These are phyloP conservation scores for Arctostaphylos glauca DNA, from an alignment of 148 eudicot species.

Conservation along the genomic window DNA sequence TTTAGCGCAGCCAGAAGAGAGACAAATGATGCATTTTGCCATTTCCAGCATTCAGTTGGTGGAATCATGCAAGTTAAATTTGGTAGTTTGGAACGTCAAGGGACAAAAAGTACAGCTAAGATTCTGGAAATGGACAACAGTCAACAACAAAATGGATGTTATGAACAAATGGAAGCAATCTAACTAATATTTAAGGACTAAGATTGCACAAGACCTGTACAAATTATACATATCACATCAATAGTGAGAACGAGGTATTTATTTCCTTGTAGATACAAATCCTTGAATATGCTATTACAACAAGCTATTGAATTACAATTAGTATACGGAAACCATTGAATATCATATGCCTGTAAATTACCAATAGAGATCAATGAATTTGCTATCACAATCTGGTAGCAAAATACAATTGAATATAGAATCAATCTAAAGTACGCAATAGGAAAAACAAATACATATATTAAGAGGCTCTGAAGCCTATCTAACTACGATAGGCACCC, in stretches of 20 bases:
- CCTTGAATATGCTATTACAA: not conserved
- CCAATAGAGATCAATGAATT: not conserved
- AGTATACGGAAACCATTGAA: not conserved
- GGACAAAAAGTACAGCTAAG: not conserved
- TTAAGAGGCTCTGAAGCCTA: not conserved
- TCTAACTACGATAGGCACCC: not conserved
- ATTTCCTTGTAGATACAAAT: not conserved
- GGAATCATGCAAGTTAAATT: not conserved
- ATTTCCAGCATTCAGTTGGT: not conserved
- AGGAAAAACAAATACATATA: not conserved
- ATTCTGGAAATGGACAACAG: not conserved
- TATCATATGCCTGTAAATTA: not conserved
- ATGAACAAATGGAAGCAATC: not conserved
- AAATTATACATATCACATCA: not conserved
- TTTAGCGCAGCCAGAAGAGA: not conserved
- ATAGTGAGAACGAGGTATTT: too few relatives aligned
- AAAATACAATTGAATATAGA: conserved; percentile 12
- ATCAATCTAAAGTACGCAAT: not conserved
- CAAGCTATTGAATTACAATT: not conserved
- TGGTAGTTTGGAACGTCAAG: not conserved
- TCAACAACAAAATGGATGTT: not conserved
- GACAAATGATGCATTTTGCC: not conserved
- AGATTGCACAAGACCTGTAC: not conserved
- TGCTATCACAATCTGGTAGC: not conserved
- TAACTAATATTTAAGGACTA: not conserved